These are phyloP conservation scores for Diutina pseudorugosa DNA, from an alignment of 1,139 yeast species.

Conservation along the genomic window DNA sequence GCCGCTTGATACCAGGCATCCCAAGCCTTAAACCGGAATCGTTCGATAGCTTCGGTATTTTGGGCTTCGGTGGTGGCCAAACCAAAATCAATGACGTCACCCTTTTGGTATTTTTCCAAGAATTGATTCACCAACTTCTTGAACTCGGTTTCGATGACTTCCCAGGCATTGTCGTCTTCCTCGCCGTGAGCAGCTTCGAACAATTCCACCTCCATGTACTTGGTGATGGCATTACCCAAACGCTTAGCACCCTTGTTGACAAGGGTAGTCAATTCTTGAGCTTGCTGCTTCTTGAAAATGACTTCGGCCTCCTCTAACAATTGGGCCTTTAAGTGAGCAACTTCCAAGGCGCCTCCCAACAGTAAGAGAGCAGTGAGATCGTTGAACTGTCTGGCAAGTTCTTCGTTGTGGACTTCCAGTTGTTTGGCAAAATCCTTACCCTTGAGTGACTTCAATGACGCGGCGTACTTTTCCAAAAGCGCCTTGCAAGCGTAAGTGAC, in stretches of 20 bases:
- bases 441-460: constrained; percentile 10
- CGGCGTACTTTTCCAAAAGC: constrained; percentile 8
- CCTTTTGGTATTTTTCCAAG: constrained; percentile 9
- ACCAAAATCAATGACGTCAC: constrained; percentile 40
- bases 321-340: constrained; percentile 8
- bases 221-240: constrained; percentile 26
- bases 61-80: constrained; percentile 40
- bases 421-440: constrained; percentile 13
- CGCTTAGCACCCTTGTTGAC: constrained; percentile 27
- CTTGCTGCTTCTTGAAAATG: constrained; percentile 26
- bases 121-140: constrained; percentile 20
- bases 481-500: constrained; percentile 13
- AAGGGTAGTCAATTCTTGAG: constrained; percentile 30
- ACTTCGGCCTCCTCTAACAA: constrained; percentile 15
- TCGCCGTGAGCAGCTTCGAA: constrained; percentile 25
- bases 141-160: constrained; percentile 38
- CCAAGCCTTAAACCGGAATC: constrained; percentile 55
- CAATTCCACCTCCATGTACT: constrained; percentile 25
- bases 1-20: constrained; percentile 41
- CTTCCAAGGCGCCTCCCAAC: constrained; percentile 14
- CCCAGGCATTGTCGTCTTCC: constrained; percentile 35
- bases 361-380: constrained; percentile 13
- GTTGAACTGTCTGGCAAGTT: constrained; percentile 7
- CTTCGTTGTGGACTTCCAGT: constrained; percentile 2
- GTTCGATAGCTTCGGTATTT: constrained; percentile 27